These are phyloP conservation scores for Novakomyces olei DNA, from an alignment of 805 yeast genomes.

Conservation along the genomic window DNA sequence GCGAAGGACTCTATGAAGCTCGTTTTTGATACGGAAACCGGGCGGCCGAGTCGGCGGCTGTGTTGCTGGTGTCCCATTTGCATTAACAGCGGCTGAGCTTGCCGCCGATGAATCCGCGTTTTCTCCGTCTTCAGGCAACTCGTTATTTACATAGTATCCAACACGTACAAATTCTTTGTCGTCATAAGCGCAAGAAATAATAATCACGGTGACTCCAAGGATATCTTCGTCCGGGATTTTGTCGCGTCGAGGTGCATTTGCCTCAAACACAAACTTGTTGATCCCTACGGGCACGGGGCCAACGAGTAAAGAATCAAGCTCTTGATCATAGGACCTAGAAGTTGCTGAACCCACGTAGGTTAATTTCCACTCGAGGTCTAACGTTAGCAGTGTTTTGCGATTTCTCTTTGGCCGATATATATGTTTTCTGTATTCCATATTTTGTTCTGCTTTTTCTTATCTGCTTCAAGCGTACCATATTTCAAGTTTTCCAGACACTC, in stretches of 20 bases:
- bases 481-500: conserved; percentile 85
- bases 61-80: no score
- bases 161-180: conserved; percentile 91
- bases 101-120: no score
- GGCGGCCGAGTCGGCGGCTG: no score
- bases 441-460: neutral
- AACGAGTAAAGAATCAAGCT: conserved; percentile 81
- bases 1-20: no score
- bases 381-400: neutral
- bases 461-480: conserved; percentile 28
- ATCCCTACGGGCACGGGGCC: conserved; percentile 98
- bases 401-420: conserved; percentile 11
- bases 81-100: no score
- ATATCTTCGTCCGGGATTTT: conserved; percentile 87
- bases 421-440: neutral
- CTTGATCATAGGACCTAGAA: conserved; percentile 72
- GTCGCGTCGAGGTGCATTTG: conserved; percentile 94
- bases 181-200: conserved; percentile 78
- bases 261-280: conserved; percentile 74
- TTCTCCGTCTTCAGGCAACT: no score
- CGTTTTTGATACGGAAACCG: no score
- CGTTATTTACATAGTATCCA: conserved; percentile 94
- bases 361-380: conserved; percentile 86
- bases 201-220: conserved; percentile 83
- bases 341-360: conserved; percentile 93